Evolutionary conservation across 2,329 filamentous ascomycete genomes (phyloP).

Genomic region (Xylaria polymorpha): DNA sequence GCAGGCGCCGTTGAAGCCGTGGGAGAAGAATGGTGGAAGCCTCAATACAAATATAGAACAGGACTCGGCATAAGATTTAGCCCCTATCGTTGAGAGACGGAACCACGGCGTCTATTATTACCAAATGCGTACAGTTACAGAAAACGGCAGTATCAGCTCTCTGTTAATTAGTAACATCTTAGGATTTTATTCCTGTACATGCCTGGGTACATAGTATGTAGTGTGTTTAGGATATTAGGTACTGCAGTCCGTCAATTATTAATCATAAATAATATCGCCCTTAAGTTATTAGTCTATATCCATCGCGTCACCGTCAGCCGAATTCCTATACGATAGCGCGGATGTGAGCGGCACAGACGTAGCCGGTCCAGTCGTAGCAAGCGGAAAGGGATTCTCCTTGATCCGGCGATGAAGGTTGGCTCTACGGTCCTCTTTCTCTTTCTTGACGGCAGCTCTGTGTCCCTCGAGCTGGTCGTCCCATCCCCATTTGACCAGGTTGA

Average conservation of each 20-base stretch:
- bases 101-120: not conserved
- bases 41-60: constrained; percentile 13
- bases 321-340: not conserved
- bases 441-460: constrained; percentile 38
- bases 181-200: not conserved
- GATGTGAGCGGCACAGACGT: not conserved
- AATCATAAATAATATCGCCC: not conserved
- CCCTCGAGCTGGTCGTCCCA: constrained; percentile 40
- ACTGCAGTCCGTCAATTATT: not conserved
- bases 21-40: constrained; percentile 64
- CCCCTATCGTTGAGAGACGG: not conserved
- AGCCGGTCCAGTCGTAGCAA: constrained; percentile 13
- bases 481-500: constrained; percentile 40
- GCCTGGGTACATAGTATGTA: not conserved
- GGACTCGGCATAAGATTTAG: not conserved
- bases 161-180: not conserved
- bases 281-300: constrained; percentile 35
- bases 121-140: not conserved
- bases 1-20: constrained; percentile 63
- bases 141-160: constrained; percentile 2
- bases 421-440: constrained; percentile 38
- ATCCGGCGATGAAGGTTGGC: constrained; percentile 35
- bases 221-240: not conserved
- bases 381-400: constrained; percentile 13
- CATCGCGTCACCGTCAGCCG: constrained; percentile 26